Conservation (phyloP, 2,329 filamentous ascomycete species). For the Hymenoscyphus salicellus region DNA sequence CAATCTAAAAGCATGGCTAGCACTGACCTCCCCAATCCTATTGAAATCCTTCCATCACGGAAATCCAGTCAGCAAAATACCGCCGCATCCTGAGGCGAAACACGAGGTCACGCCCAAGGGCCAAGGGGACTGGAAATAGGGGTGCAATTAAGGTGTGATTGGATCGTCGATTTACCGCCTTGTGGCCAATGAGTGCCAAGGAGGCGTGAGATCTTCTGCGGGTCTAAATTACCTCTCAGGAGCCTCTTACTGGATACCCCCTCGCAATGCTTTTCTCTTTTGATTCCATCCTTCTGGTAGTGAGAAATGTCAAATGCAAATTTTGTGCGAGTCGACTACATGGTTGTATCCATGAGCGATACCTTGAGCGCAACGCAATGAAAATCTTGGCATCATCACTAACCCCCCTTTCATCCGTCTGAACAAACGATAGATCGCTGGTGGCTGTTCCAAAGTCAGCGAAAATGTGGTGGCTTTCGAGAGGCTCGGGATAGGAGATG, state of each 20-base stretch:
- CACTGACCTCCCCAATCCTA: background rate
- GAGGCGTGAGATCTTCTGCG: background rate
- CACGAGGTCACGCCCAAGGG: background rate
- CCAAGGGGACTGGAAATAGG: background rate
- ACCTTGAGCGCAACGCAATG: background rate
- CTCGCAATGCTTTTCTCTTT: background rate
- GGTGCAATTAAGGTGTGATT: background rate
- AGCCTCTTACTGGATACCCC: background rate
- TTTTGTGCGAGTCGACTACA: background rate
- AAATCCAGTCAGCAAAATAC: background rate
- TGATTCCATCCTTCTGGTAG: background rate
- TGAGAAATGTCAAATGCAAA: background rate
- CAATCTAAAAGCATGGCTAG: background rate
- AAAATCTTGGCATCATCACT: background rate
- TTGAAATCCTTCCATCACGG: background rate
- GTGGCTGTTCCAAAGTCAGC: background rate
- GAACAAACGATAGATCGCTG: background rate
- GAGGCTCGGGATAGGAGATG: background rate
- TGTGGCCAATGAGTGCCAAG: background rate
- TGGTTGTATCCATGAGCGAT: background rate
- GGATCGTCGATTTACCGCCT: background rate
- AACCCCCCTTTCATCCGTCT: no score
- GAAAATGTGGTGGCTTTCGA: background rate
- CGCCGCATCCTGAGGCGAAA: background rate
- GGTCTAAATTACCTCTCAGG: background rate